Evolutionary conservation across 2,329 filamentous ascomycete genomes (phyloP).

Genomic region (Zymoseptoria tritici): DNA sequence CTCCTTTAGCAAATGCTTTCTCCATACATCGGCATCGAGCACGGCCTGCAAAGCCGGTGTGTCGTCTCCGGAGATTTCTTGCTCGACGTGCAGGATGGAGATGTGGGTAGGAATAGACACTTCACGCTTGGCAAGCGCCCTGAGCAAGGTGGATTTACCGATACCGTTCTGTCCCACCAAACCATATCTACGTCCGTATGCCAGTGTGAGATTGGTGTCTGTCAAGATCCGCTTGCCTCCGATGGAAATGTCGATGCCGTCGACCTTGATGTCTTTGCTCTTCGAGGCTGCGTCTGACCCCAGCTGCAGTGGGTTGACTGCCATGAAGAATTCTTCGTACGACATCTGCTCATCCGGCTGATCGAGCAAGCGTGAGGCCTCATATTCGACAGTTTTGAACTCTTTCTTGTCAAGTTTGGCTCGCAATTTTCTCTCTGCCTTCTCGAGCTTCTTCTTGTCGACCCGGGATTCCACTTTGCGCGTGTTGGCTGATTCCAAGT

Average conservation of each 20-base stretch:
- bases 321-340: constrained; percentile 99
- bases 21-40: constrained; percentile 95
- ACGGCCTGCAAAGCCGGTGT: constrained; percentile 92
- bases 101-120: constrained; percentile 93
- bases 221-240: constrained; percentile 80
- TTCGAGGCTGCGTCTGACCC: constrained; percentile 62
- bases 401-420: constrained; percentile 98
- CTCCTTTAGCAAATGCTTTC: constrained; percentile 85
- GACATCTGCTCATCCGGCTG: constrained; percentile 76
- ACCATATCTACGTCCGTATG: constrained; percentile 91
- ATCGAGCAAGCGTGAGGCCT: constrained; percentile 83
- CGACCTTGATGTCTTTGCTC: constrained; percentile 98
- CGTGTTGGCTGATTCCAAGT: constrained; percentile 85
- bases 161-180: constrained; percentile 99
- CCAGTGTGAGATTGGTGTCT: constrained; percentile 81
- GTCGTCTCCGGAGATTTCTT: constrained; percentile 96
- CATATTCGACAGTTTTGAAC: constrained; percentile 97
- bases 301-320: constrained; percentile 90
- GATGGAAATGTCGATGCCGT: constrained; percentile 91
- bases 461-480: constrained; percentile 96
- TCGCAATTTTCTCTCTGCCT: constrained; percentile 93
- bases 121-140: constrained; percentile 87
- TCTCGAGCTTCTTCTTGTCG: constrained; percentile 97
- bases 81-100: constrained; percentile 96
- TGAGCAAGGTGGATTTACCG: constrained; percentile 73